Evolutionary conservation across 345 rosid species (phyloP).

Genomic region (Pistacia atlantica): DNA sequence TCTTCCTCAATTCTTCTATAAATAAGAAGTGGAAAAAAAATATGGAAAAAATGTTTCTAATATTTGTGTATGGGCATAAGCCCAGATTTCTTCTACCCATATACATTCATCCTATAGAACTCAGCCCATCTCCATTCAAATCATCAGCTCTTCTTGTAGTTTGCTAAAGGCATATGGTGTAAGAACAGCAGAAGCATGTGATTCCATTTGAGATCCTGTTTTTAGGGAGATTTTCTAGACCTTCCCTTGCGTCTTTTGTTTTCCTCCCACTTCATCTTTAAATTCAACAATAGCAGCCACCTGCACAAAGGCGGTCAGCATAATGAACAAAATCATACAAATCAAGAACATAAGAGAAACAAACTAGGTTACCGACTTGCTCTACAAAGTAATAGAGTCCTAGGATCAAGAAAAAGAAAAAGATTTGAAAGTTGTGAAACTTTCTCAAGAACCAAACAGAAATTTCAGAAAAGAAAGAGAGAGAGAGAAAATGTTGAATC

Average conservation of each 20-base stretch:
- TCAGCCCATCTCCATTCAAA: slow-evolving; percentile 29
- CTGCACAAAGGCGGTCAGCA: slow-evolving; percentile 17
- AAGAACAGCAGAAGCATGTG: slow-evolving; percentile 61
- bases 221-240: slow-evolving; percentile 45
- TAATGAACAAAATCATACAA: background rate
- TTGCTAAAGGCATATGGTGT: slow-evolving; percentile 58
- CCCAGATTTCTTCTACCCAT: background rate
- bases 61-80: background rate
- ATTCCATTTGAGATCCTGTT: slow-evolving; percentile 65
- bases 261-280: slow-evolving; percentile 39
- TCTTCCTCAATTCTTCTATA: background rate
- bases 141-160: slow-evolving; percentile 60
- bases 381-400: slow-evolving; percentile 34
- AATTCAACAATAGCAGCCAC: slow-evolving; percentile 46
- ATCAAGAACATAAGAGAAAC: slow-evolving; percentile 3
- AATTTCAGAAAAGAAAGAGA: too few relatives aligned
- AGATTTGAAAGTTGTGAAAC: too few relatives aligned
- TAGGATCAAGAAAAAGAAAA: too few relatives aligned
- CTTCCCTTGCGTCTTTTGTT: slow-evolving; percentile 40
- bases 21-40: background rate
- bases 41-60: background rate
- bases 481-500: too few relatives aligned
- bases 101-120: slow-evolving; percentile 22
- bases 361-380: slow-evolving; percentile 27
- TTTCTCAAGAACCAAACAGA: too few relatives aligned